Evolutionary conservation across 306 rosid genomes (phyloP).

Genomic region (Prunus mongolica): DNA sequence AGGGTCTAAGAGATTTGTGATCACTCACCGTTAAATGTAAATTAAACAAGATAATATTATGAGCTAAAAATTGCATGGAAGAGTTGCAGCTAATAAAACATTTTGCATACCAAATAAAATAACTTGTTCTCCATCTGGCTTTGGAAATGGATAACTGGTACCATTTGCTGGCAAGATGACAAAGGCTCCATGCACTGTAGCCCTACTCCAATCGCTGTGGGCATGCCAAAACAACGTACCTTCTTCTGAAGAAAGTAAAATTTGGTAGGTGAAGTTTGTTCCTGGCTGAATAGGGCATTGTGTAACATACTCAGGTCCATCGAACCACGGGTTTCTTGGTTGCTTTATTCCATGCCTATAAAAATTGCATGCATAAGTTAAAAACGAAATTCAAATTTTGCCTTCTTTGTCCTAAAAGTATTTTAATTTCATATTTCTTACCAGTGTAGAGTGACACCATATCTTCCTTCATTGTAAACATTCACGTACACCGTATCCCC

Average conservation of each 20-base stretch:
- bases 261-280: conserved; percentile 33
- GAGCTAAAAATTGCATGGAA: no score
- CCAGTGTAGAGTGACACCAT: conserved; percentile 63
- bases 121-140: conserved; percentile 33
- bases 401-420: not conserved
- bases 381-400: not conserved
- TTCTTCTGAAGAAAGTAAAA: conserved; percentile 48
- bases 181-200: conserved; percentile 63
- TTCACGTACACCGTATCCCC: conserved; percentile 54
- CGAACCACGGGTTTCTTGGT: conserved; percentile 66
- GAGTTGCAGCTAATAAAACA: not conserved
- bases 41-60: no score
- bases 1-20: no score
- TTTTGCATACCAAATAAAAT: conserved; percentile 7
- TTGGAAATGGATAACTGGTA: conserved; percentile 46
- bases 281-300: conserved; percentile 56
- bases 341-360: conserved; percentile 61
- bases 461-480: conserved; percentile 45
- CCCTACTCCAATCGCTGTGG: conserved; percentile 47
- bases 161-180: conserved; percentile 38
- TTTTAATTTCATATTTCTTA: not conserved
- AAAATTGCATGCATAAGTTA: not conserved
- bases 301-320: conserved; percentile 61
- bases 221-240: conserved; percentile 76
- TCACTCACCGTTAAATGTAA: no score